These are phyloP conservation scores for Nakazawaea laoshanensis DNA, from an alignment of 805 yeast species.

Conservation along the genomic window DNA sequence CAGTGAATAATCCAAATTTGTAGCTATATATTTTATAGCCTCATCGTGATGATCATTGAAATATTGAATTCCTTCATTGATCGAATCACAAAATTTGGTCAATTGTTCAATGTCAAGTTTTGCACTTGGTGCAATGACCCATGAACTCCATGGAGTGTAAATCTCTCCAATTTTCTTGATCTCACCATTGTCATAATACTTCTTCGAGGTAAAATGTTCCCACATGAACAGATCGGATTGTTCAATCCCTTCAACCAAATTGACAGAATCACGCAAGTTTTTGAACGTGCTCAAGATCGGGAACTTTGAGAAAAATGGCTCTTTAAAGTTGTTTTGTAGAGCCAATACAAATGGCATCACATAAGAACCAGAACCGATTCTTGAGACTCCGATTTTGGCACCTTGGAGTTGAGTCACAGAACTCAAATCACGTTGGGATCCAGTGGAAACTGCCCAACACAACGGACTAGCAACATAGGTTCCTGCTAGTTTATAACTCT, in stretches of 20 bases:
- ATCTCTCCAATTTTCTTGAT: constrained; percentile 80
- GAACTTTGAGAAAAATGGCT: constrained; percentile 43
- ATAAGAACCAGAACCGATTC: constrained; percentile 88
- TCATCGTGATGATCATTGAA: constrained; percentile 55
- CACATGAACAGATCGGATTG: constrained; percentile 86
- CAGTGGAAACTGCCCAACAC: constrained; percentile 88
- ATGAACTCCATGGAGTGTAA: constrained; percentile 94
- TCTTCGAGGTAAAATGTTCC: constrained; percentile 88
- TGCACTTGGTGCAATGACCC: constrained; percentile 63
- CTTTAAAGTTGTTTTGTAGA: constrained; percentile 42
- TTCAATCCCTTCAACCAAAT: constrained; percentile 34
- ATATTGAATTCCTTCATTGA: constrained; percentile 61
- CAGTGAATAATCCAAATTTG: constrained; percentile 64
- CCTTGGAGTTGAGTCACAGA: constrained; percentile 47
- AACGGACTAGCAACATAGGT: constrained; percentile 83
- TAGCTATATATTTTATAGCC: constrained; percentile 55
- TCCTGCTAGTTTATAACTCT: constrained; percentile 56
- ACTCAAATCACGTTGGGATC: constrained; percentile 43
- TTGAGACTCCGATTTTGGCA: constrained; percentile 64
- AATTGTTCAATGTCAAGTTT: constrained; percentile 24
- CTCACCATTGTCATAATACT: constrained; percentile 72
- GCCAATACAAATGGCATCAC: constrained; percentile 87
- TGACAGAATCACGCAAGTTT: constrained; percentile 75
- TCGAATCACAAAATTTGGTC: constrained; percentile 36
- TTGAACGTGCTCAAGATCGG: constrained; percentile 59